Percentiles rank a stretch among this genome's conserved stretches.
These are phyloP conservation scores for Cymbidium sinense DNA, from an alignment of 106 monocot genomes.

Conservation along the genomic window DNA sequence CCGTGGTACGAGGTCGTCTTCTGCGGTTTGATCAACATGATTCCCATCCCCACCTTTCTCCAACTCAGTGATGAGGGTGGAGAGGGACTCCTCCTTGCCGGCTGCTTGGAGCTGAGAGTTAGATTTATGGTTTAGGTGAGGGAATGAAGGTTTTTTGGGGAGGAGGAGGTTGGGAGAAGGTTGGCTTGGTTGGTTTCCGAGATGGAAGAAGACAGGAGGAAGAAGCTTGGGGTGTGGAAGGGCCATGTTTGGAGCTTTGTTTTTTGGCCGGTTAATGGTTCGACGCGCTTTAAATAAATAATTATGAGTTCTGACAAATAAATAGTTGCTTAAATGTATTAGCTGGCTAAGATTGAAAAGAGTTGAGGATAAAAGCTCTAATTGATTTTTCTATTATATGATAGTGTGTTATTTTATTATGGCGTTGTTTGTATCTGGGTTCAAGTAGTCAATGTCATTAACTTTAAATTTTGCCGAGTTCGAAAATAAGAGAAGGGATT, in stretches of 20 bases:
- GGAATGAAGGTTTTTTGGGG: neutral
- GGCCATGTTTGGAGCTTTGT: neutral
- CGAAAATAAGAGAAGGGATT: no score
- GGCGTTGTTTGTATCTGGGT: no score
- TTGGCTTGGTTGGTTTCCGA: neutral
- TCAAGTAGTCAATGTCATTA: no score
- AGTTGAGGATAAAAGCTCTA: no score
- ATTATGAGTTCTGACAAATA: neutral
- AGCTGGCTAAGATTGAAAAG: no score
- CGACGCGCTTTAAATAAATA: neutral
- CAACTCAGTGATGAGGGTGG: slow-evolving; percentile 1
- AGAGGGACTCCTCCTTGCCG: slow-evolving; percentile 11
- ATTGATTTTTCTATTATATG: no score
- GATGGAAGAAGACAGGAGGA: neutral
- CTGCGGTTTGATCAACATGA: neutral
- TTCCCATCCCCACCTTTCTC: neutral
- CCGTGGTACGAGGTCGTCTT: neutral
- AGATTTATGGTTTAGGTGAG: neutral
- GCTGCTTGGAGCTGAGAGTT: neutral
- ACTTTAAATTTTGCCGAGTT: no score
- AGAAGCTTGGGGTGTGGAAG: neutral
- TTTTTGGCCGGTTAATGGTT: neutral
- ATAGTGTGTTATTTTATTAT: no score
- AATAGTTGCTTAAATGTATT: no score
- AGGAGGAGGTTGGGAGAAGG: neutral